Base-by-base conservation (phyloP, 257 asterid genomes). In the Anisodus tanguticus region DNA sequence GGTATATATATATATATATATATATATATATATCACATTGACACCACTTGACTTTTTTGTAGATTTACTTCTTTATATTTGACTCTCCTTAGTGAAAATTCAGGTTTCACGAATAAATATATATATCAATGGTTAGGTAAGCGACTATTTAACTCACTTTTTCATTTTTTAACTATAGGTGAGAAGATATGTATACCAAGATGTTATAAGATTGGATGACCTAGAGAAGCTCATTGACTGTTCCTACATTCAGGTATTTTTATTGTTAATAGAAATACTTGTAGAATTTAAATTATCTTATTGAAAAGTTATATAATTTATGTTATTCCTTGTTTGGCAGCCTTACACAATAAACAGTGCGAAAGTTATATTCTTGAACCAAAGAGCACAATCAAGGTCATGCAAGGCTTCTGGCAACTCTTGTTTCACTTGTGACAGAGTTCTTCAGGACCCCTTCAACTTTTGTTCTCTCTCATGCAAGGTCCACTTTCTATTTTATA, bases 391-490 rank as follows among this genome's bases (percentile, higher is more conserved):
- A 85, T 86, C 95, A 0, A 85, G 86, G 87, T 85, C 92, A 87
- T 91, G 95, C 91, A 92, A 90, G 88, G 68, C 80, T 62, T 84
- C 94, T 72, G 94, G 85, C 88, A 93, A 94, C 86, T 31, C 88
- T 85, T 95, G 98, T 87, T 91, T 87, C 86, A 90, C 97, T 74
- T 95, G 97, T 81, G 93, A 93, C 92, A 95, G 98, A 90, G 87
- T 92, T 88, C 97, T 95, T 91, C 98, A 93, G 89, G 89, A 91
- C 68, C 95, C 98, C 31, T 93, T 90, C 86, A 84, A 89, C 82
- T 95, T 95, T 90, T 95, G 98, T 84, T 95, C 98, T 54, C 95
- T 95, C 86, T 95, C 98, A 39, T 95, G 98, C 98, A 95, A 93
- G 98, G 98, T 94, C 60, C 63, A 35, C 31, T 35, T 9, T 54